Evolutionary conservation across 768 basidiomycete species (phyloP).

Genomic region (Tulasnella sp.): DNA sequence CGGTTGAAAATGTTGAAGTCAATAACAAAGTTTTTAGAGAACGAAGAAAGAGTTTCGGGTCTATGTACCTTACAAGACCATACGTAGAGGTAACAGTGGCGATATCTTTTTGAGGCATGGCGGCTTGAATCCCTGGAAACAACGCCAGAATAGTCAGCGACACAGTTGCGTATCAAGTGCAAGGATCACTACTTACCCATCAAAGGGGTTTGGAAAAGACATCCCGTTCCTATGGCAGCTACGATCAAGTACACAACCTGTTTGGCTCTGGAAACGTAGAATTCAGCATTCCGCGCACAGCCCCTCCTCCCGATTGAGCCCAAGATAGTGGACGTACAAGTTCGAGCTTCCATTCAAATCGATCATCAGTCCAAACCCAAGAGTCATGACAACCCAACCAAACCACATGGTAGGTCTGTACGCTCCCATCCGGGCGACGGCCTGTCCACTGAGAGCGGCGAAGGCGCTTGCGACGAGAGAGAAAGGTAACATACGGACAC

Average conservation of each 20-base stretch:
- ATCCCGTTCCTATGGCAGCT: conserved; percentile 65
- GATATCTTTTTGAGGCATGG: conserved; percentile 42
- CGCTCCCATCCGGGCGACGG: conserved; percentile 58
- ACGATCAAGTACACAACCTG: conserved; percentile 69
- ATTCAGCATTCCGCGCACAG: not conserved
- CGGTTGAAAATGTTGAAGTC: not conserved
- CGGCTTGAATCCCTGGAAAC: conserved; percentile 39
- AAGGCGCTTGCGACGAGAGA: conserved; percentile 62
- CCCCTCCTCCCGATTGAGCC: not conserved
- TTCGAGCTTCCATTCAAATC: conserved; percentile 44
- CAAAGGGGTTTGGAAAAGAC: conserved; percentile 55
- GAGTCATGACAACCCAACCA: conserved; percentile 58
- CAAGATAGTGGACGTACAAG: not conserved
- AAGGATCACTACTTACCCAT: conserved; percentile 26
- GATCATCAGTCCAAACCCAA: conserved; percentile 72
- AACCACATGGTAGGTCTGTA: conserved; percentile 58
- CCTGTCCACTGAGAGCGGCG: conserved; percentile 60
- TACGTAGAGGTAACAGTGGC: conserved; percentile 40
- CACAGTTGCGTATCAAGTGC: not conserved
- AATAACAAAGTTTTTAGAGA: not conserved
- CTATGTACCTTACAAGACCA: conserved; percentile 43
- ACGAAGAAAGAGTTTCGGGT: too few relatives aligned
- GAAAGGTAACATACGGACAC: conserved; percentile 70
- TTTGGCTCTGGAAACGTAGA: conserved; percentile 51
- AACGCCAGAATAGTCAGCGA: conserved; percentile 18